Base-by-base conservation (phyloP, 495 filamentous ascomycete genomes). In the Neurospora tetrasperma region DNA sequence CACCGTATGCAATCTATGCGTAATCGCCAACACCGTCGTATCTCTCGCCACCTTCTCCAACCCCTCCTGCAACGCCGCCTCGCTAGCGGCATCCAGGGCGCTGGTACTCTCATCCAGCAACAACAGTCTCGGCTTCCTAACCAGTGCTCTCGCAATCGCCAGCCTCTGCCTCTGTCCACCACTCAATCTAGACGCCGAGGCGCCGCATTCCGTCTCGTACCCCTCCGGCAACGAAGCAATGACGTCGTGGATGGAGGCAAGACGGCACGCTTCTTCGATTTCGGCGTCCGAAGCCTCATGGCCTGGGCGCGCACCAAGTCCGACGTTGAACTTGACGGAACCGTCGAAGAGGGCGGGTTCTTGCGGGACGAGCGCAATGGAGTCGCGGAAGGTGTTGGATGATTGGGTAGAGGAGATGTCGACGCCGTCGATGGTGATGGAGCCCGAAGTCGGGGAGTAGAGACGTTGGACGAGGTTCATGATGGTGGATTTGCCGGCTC, bases 41-140 rank as follows among this genome's bases (percentile, higher is more conserved):
- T 90, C 90, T 70, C 85, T 84, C 1, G 92, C 85, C 75, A 89
- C 92, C 71, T 86, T 85, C 46, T 94, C 89, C 71, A 97, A 83
- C 2, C 89, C 89, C 5, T 90, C 88, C 79, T 96, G 91, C 62
- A 97, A 82, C 16, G 90, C 83, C 38, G 84, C 83, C 77, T 94
- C 92, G 72, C 89, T 91, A 54, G 87, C 87, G 9, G 89, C 87
- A 77, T 97, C 94, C 31, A 97, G 80, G 31, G 93, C 92, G 76
- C 89, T 91, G 1, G 93, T 97, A 7, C 90, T 90, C 78, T 97
- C 94, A 75, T 97, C 94, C 68, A 98, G 80, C 42, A 98, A 88
- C 66, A 98, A 77, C 46, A 98, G 86, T 18, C 90, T 89, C 0
- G 94, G 92, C 76, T 97, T 90, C 48, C 93, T 88, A 8, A 98